A percentile compares a stretch with the other conserved stretches of the same genome.
These are phyloP conservation scores for Gentiana straminea DNA, from an alignment of 257 asterid species.

Conservation along the genomic window DNA sequence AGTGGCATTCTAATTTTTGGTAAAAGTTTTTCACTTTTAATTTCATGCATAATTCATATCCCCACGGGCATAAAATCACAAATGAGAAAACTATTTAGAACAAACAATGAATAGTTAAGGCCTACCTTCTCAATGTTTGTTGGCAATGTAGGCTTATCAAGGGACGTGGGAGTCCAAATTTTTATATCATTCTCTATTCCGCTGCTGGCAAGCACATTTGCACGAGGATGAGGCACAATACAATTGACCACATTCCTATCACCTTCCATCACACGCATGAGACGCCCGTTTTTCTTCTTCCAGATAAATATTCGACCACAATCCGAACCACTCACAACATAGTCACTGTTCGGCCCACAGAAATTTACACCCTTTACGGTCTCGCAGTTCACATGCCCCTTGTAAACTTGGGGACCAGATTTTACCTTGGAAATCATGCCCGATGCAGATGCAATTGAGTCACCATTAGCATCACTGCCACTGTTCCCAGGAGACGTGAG, in stretches of 20 bases:
- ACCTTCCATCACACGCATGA: constrained; percentile 81
- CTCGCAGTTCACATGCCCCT: constrained; percentile 65
- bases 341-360: constrained; percentile 83
- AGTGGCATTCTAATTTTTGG: too few species aligned
- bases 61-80: constrained; percentile 10
- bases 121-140: constrained; percentile 54
- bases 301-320: constrained; percentile 93
- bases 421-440: constrained; percentile 17
- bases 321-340: constrained; percentile 85
- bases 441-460: constrained; percentile 18
- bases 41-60: constrained; percentile 5
- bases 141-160: constrained; percentile 61
- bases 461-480: constrained; percentile 28
- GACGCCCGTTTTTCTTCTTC: constrained; percentile 67
- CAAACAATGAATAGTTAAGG: not conserved
- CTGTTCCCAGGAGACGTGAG: constrained; percentile 24
- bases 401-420: constrained; percentile 62
- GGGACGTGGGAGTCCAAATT: constrained; percentile 72
- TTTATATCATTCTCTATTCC: constrained; percentile 74
- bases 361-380: constrained; percentile 83
- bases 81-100: not conserved
- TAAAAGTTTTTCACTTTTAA: constrained; percentile 1
- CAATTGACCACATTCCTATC: constrained; percentile 69
- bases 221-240: constrained; percentile 79
- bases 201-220: constrained; percentile 67